phyloP scores from a whole-genome alignment of 2,329 filamentous ascomycete genomes.

The Pyrenochaeta sp. region DNA sequence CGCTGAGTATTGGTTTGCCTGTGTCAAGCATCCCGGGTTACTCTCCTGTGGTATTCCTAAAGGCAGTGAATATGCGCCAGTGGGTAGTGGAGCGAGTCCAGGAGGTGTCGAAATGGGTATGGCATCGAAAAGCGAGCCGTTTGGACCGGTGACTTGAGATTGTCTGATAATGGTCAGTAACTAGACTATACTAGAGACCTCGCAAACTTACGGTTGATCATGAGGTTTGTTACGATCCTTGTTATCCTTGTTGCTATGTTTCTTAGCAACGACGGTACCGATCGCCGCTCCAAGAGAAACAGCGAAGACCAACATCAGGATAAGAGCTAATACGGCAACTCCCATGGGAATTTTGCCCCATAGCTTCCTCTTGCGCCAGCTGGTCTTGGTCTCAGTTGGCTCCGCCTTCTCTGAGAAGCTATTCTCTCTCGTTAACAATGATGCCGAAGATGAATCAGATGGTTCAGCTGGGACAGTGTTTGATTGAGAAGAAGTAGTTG shows the following conservation, averaged over 20 bases:
- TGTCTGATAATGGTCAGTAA: slow-evolving; percentile 34
- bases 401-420: slow-evolving; percentile 41
- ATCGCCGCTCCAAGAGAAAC: slow-evolving; percentile 63
- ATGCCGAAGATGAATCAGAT: slow-evolving; percentile 39
- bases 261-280: slow-evolving; percentile 61
- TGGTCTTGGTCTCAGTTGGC: slow-evolving; percentile 25
- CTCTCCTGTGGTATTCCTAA: slow-evolving; percentile 56
- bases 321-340: slow-evolving; percentile 56
- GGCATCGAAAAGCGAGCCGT: slow-evolving; percentile 59
- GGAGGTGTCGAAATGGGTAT: slow-evolving; percentile 59
- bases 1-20: slow-evolving; percentile 55
- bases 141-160: slow-evolving; percentile 58
- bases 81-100: slow-evolving; percentile 57
- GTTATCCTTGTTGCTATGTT: slow-evolving; percentile 27
- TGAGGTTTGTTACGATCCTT: slow-evolving; percentile 19
- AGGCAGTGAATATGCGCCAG: slow-evolving; percentile 60
- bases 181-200: background rate
- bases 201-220: slow-evolving; percentile 42
- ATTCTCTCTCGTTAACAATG: slow-evolving; percentile 33
- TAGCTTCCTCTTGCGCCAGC: slow-evolving; percentile 53
- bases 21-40: slow-evolving; percentile 59
- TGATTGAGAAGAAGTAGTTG: slow-evolving; percentile 16
- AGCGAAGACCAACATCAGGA: slow-evolving; percentile 57
- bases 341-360: slow-evolving; percentile 62
- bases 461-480: slow-evolving; percentile 33